Conservation (phyloP, 441 rosid species). For the Brassica hybrid region DNA sequence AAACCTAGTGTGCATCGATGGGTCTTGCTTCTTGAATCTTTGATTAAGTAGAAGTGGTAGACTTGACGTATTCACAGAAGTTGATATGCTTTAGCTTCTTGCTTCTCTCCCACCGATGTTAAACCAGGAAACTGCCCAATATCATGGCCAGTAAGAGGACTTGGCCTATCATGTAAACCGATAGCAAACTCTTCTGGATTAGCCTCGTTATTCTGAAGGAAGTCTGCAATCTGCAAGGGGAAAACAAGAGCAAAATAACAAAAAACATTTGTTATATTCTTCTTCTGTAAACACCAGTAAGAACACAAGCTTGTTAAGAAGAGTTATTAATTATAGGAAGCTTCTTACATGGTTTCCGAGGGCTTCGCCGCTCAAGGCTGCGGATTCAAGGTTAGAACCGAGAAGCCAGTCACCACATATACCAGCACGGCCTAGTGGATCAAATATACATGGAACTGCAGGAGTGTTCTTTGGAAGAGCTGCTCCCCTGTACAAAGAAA, state of each 20-base stretch:
- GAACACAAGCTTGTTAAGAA: background rate
- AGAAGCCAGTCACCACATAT: constrained; percentile 94
- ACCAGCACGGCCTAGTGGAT: constrained; percentile 91
- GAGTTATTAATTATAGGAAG: background rate
- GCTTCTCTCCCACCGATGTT: constrained; percentile 40
- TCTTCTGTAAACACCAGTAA: background rate
- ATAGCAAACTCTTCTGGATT: constrained; percentile 64
- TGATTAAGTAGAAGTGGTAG: background rate
- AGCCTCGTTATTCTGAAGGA: constrained; percentile 56
- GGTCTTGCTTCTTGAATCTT: constrained; percentile 15
- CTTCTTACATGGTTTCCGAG: constrained; percentile 72
- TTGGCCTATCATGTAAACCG: constrained; percentile 66
- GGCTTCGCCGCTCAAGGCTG: constrained; percentile 87
- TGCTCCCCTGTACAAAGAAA: constrained; percentile 70
- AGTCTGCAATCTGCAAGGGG: constrained; percentile 69
- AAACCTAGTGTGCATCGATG: constrained; percentile 20
- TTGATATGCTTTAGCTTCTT: constrained; percentile 44
- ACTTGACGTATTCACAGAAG: constrained; percentile 33
- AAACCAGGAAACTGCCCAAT: constrained; percentile 81
- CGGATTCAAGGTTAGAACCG: constrained; percentile 85
- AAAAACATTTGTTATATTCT: background rate
- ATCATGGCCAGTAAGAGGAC: constrained; percentile 62
- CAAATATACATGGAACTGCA: constrained; percentile 73
- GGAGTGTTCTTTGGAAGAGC: constrained; percentile 87
- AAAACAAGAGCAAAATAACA: constrained; percentile 9